These are phyloP conservation scores for Neurospora sp. DNA, from an alignment of 495 filamentous ascomycete genomes.

Conservation along the genomic window DNA sequence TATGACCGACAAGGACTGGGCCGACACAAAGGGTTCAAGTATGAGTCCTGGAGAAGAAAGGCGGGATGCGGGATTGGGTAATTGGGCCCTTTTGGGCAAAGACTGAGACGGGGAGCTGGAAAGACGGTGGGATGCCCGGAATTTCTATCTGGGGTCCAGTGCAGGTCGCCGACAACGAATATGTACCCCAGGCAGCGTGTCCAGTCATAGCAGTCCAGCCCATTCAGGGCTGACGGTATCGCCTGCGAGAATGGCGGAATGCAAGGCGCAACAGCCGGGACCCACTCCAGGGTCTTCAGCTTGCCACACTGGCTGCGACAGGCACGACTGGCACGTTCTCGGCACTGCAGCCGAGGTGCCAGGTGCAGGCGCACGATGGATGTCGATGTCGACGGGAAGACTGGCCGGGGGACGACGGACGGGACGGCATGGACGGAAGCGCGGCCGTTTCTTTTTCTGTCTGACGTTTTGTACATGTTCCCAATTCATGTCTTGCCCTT, in stretches of 20 bases:
- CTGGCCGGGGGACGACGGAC: background rate
- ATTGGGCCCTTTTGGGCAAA: background rate
- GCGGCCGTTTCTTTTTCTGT: background rate
- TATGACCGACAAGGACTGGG: background rate
- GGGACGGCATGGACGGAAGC: background rate
- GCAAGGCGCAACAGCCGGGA: background rate
- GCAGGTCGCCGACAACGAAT: background rate
- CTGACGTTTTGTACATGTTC: background rate
- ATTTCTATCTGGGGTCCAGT: background rate
- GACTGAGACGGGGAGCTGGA: background rate
- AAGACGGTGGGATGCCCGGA: constrained; percentile 1
- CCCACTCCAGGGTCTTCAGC: background rate
- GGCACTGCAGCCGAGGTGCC: background rate
- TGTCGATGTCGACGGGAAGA: background rate
- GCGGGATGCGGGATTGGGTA: background rate
- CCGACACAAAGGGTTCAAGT: background rate
- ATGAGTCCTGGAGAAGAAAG: background rate
- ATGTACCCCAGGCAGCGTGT: background rate
- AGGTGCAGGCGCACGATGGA: background rate
- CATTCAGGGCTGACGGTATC: constrained; percentile 22
- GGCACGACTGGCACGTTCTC: background rate
- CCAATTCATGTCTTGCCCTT: background rate
- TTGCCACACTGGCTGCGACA: background rate
- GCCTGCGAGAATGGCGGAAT: constrained; percentile 18
- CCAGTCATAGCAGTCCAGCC: constrained; percentile 9